Percentiles rank a stretch among this genome's conserved stretches.
phyloP scores from a whole-genome alignment of 257 asterid genomes.

The Salvia rosmarinus region DNA sequence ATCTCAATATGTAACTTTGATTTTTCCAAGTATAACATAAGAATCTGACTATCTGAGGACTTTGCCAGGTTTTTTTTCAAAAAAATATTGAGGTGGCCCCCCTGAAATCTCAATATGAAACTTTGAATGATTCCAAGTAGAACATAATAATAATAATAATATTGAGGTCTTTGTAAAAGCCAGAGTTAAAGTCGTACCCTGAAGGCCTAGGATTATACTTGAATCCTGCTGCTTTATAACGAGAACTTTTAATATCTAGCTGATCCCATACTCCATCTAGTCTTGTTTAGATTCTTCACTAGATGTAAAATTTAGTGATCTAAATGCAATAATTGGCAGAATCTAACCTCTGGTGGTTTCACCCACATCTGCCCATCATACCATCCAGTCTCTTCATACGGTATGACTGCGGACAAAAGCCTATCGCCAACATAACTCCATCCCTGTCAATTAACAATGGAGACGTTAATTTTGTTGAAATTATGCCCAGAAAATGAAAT shows the following conservation, averaged over 20 bases:
- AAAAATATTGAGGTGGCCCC: no score
- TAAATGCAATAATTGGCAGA: background rate
- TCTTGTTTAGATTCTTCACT: constrained; percentile 9
- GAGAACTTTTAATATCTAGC: background rate
- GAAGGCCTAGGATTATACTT: constrained; percentile 8
- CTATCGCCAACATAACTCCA: constrained; percentile 95
- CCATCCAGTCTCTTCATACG: constrained; percentile 94
- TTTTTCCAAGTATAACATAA: background rate
- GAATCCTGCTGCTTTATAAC: constrained; percentile 1
- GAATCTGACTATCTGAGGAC: background rate
- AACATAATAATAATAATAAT: background rate
- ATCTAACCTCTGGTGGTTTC: constrained; percentile 86
- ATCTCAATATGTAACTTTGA: background rate
- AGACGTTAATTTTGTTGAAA: background rate
- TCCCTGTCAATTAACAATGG: constrained; percentile 53
- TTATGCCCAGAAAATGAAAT: background rate
- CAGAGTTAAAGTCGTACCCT: background rate
- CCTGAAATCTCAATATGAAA: no score
- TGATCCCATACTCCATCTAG: background rate
- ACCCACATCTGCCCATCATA: constrained; percentile 98
- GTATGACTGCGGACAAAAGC: constrained; percentile 84
- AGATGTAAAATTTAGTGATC: background rate
- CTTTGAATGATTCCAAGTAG: background rate
- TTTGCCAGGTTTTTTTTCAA: background rate
- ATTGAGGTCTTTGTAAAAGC: background rate